Conservation (phyloP, 2,329 filamentous ascomycete species). For the Nemania diffusa region DNA sequence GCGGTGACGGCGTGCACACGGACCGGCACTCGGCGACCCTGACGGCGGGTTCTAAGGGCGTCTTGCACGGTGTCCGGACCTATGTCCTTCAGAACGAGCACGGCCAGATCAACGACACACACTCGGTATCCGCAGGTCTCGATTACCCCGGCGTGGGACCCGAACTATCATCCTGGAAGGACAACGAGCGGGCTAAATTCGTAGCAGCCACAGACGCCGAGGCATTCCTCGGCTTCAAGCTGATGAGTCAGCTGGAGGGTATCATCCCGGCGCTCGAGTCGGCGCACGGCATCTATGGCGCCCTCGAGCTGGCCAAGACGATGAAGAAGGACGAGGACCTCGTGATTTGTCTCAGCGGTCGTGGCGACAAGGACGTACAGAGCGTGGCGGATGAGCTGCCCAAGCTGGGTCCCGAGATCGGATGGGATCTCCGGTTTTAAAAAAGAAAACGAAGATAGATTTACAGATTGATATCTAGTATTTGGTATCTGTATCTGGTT, state of each 20-base stretch:
- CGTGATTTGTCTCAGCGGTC: slow-evolving; percentile 91
- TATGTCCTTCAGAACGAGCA: slow-evolving; percentile 94
- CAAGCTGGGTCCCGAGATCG: slow-evolving; percentile 87
- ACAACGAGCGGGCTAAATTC: slow-evolving; percentile 85
- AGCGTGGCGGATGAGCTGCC: slow-evolving; percentile 96
- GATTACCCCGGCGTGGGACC: slow-evolving; percentile 98
- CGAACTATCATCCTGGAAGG: slow-evolving; percentile 93
- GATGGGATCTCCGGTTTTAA: slow-evolving; percentile 74
- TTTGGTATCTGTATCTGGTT: background rate
- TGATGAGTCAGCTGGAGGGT: slow-evolving; percentile 88
- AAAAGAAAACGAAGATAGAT: background rate
- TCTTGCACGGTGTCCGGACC: slow-evolving; percentile 94
- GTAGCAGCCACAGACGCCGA: slow-evolving; percentile 91
- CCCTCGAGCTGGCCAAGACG: slow-evolving; percentile 88
- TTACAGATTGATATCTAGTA: background rate
- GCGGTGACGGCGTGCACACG: slow-evolving; percentile 91
- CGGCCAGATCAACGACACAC: slow-evolving; percentile 93
- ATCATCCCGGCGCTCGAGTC: slow-evolving; percentile 97
- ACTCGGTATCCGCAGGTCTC: slow-evolving; percentile 94
- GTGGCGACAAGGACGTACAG: slow-evolving; percentile 98
- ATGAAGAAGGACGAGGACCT: slow-evolving; percentile 90
- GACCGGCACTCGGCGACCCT: slow-evolving; percentile 87
- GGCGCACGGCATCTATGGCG: slow-evolving; percentile 90
- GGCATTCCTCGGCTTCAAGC: slow-evolving; percentile 86
- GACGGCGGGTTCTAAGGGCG: slow-evolving; percentile 85